phyloP scores from a whole-genome alignment of 495 filamentous ascomycete genomes.

The Penicillium pulvis region DNA sequence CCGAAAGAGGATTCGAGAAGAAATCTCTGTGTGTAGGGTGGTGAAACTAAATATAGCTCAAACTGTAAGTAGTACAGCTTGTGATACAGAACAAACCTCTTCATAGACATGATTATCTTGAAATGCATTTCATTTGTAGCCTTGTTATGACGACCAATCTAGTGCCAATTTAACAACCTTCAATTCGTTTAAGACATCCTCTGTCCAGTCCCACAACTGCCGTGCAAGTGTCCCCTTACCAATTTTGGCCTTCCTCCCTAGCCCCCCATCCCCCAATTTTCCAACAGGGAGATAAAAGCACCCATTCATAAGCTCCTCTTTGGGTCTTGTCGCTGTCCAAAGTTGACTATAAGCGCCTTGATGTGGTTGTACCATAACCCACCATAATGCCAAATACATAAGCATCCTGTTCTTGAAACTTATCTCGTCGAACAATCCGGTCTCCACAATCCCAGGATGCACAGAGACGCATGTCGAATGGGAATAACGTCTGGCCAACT shows the following conservation, averaged over 20 bases:
- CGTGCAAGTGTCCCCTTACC: background rate
- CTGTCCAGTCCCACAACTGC: slow-evolving; percentile 3
- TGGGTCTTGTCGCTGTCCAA: slow-evolving; percentile 2
- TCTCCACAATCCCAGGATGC: background rate
- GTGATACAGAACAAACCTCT: no score
- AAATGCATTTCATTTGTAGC: no score
- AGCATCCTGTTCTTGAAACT: background rate
- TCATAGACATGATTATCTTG: no score
- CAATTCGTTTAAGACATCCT: background rate
- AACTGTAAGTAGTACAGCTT: no score
- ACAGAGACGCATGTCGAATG: background rate
- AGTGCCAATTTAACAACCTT: no score
- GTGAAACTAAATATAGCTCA: no score
- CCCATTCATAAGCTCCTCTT: slow-evolving; percentile 2
- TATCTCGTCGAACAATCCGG: background rate
- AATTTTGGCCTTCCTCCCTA: background rate
- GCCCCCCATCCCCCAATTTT: background rate
- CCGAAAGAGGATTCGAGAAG: no score
- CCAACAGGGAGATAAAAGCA: slow-evolving; percentile 6
- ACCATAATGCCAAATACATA: background rate
- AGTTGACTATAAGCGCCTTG: slow-evolving; percentile 2
- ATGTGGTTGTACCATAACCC: slow-evolving; percentile 2
- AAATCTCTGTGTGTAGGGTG: no score
- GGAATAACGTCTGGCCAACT: slow-evolving; percentile 1
- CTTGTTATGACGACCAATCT: no score